Percentiles rank a stretch among this genome's conserved stretches.
These are phyloP conservation scores for Podaxis sp. DNA, from an alignment of 768 basidiomycete species.

Conservation along the genomic window DNA sequence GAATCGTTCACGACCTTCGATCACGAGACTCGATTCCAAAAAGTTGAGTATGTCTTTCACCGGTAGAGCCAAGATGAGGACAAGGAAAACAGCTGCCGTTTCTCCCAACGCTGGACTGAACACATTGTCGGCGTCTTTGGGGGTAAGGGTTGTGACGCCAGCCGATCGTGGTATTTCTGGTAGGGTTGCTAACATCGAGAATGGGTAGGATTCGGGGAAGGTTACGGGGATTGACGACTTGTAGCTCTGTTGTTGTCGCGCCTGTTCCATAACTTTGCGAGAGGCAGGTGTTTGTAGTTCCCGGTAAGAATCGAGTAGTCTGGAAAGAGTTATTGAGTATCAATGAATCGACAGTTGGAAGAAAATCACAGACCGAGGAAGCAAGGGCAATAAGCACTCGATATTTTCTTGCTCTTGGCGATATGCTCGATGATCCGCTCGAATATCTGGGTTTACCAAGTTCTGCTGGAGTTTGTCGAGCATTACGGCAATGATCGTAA, in stretches of 20 bases:
- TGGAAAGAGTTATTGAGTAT: slow-evolving; percentile 24
- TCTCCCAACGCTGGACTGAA: slow-evolving; percentile 83
- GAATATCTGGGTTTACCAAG: slow-evolving; percentile 61
- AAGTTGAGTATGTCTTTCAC: slow-evolving; percentile 73
- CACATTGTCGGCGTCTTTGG: slow-evolving; percentile 41
- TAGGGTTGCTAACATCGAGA: slow-evolving; percentile 68
- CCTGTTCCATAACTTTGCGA: slow-evolving; percentile 64
- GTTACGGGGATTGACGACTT: slow-evolving; percentile 66
- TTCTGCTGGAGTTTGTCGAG: slow-evolving; percentile 84
- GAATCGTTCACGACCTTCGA: slow-evolving; percentile 84
- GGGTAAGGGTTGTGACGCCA: slow-evolving; percentile 33
- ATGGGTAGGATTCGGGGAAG: slow-evolving; percentile 94
- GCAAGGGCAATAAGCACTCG: slow-evolving; percentile 74
- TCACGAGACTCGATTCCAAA: slow-evolving; percentile 76
- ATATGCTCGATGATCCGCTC: slow-evolving; percentile 55
- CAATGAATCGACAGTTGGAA: not conserved
- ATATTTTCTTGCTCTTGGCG: slow-evolving; percentile 89
- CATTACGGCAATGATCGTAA: slow-evolving; percentile 86
- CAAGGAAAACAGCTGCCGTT: slow-evolving; percentile 78
- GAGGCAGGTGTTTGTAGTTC: slow-evolving; percentile 74
- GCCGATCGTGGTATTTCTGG: slow-evolving; percentile 44
- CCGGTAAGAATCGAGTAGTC: slow-evolving; percentile 82
- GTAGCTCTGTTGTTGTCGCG: slow-evolving; percentile 52
- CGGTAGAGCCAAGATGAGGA: slow-evolving; percentile 76
- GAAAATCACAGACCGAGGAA: slow-evolving; percentile 64